Evolutionary conservation across 1,284 basidiomycete species (phyloP), one percentile per base, ranked within the genome.

Genomic region (Ceratobasidium sp.): DNA sequence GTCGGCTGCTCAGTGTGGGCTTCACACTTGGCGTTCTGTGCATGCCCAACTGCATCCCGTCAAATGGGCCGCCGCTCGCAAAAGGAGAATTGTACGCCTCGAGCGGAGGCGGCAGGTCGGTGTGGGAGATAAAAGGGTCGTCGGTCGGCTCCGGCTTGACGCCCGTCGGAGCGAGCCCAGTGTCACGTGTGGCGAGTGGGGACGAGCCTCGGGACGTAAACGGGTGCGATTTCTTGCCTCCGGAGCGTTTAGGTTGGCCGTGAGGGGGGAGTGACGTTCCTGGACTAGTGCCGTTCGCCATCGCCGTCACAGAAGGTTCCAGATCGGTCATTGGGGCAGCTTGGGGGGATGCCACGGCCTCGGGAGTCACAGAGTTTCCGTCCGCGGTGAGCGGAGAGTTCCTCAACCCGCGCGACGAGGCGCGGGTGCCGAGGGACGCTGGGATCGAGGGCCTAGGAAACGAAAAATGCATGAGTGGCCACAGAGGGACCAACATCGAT

Each of bases 71-170:
- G 27, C 8, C 66, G 19, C 22, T 24, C 39, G 53, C 37, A 46
- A 46, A 43, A 46, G 37, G 27, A 29, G 37, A 13, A 29, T 71
- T 54, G 53, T 58, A 59, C n/a, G 19, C 27, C 16, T 71, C 66
- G 19, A 31, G 41, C 22, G 66, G 66, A 11, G 66, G 66, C 6
- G 53, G 53, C 22, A 31, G 53, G 54, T 71, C 66, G 37, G 41
- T 71, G 66, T 71, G 66, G 43, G 54, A 58, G 46, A 71, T 58
- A 58, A 68, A 71, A 71, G 66, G 66, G 66, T 71, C 66, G 66
- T 71, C 66, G 31, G 34, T 71, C 54, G 66, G 66, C 41, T 71
- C 66, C 66, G 66, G 56, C 66, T 71, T 71, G 34, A 71, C 66
- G 53, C 53, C 54, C 22, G 54, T 43, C 53, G 66, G 54, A 53